phyloP scores from a whole-genome alignment of 192 early-diverging fungal genomes.

The Backusella macrospora region DNA sequence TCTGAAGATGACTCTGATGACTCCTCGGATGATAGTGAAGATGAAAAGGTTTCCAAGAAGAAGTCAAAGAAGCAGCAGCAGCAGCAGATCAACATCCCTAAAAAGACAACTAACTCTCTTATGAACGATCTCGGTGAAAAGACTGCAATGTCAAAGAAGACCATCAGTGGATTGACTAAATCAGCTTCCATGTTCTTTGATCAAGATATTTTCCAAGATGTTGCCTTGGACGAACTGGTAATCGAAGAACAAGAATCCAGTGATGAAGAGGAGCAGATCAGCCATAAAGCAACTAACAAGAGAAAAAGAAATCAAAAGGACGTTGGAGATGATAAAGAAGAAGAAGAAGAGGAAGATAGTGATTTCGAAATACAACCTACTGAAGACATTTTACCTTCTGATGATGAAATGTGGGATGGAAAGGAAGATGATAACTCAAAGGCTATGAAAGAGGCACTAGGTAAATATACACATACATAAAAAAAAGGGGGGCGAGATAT shows the following conservation, averaged over 20 bases:
- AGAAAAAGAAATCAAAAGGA: conserved; percentile 52
- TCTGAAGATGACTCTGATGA: conserved; percentile 48
- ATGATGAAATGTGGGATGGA: conserved; percentile 63
- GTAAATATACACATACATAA: conserved; percentile 22
- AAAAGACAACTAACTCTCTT: conserved; percentile 52
- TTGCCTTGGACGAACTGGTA: conserved; percentile 54
- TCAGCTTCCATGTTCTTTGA: conserved; percentile 95
- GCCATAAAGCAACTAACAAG: conserved; percentile 27
- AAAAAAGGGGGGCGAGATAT: not conserved
- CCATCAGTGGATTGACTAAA: conserved; percentile 66
- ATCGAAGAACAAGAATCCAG: conserved; percentile 61
- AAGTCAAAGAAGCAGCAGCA: conserved; percentile 35
- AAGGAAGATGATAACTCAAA: conserved; percentile 61
- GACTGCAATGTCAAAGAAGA: conserved; percentile 51
- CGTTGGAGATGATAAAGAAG: conserved; percentile 41
- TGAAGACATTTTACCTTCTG: conserved; percentile 33
- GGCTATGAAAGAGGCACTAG: conserved; percentile 50
- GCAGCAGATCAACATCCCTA: conserved; percentile 28
- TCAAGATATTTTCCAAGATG: conserved; percentile 87
- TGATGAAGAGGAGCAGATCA: conserved; percentile 33
- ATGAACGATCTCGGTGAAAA: conserved; percentile 59
- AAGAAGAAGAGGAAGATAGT: conserved; percentile 50
- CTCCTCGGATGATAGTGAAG: conserved; percentile 32
- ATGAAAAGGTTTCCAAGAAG: conserved; percentile 33
- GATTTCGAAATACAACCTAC: conserved; percentile 62